These are phyloP conservation scores for Halophytophthora polymorphica DNA, from an alignment of 352 stramenopile species.

Conservation along the genomic window DNA sequence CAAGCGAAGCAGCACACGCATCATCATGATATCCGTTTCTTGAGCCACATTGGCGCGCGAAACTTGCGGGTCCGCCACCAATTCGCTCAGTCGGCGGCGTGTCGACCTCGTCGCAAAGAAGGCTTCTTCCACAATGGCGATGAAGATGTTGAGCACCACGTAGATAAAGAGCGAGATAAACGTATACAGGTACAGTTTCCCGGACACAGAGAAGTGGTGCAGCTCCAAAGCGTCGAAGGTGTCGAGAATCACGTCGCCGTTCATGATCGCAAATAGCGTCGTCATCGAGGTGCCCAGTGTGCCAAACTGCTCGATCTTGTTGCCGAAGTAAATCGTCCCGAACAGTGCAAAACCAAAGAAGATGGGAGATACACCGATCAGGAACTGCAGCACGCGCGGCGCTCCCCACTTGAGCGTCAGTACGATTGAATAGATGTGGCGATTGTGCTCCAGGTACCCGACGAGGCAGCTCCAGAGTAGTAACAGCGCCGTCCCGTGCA, in stretches of 20 bases:
- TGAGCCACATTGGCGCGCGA: slow-evolving; percentile 30
- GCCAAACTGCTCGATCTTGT: slow-evolving; percentile 74
- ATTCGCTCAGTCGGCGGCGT: slow-evolving; percentile 51
- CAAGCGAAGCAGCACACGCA: slow-evolving; percentile 44
- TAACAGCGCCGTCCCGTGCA: slow-evolving; percentile 66
- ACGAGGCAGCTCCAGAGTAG: slow-evolving; percentile 83
- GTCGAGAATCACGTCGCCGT: slow-evolving; percentile 90
- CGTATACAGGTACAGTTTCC: slow-evolving; percentile 83
- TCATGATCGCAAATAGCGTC: slow-evolving; percentile 88
- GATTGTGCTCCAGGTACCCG: slow-evolving; percentile 87
- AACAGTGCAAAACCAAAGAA: slow-evolving; percentile 89
- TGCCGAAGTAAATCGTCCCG: slow-evolving; percentile 87
- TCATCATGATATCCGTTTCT: slow-evolving; percentile 52
- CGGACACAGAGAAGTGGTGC: slow-evolving; percentile 59
- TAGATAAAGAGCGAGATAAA: slow-evolving; percentile 94
- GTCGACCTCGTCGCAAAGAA: slow-evolving; percentile 86
- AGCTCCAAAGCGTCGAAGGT: slow-evolving; percentile 84
- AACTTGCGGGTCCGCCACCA: slow-evolving; percentile 51
- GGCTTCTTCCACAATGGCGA: slow-evolving; percentile 89
- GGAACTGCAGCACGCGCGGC: slow-evolving; percentile 83
- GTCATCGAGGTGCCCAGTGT: slow-evolving; percentile 63
- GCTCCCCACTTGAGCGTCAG: slow-evolving; percentile 81
- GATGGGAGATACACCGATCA: slow-evolving; percentile 85
- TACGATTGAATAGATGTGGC: slow-evolving; percentile 88
- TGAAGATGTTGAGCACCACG: slow-evolving; percentile 91